phyloP scores from a whole-genome alignment of 2,329 filamentous ascomycete genomes.

The Chaetomium globosum region DNA sequence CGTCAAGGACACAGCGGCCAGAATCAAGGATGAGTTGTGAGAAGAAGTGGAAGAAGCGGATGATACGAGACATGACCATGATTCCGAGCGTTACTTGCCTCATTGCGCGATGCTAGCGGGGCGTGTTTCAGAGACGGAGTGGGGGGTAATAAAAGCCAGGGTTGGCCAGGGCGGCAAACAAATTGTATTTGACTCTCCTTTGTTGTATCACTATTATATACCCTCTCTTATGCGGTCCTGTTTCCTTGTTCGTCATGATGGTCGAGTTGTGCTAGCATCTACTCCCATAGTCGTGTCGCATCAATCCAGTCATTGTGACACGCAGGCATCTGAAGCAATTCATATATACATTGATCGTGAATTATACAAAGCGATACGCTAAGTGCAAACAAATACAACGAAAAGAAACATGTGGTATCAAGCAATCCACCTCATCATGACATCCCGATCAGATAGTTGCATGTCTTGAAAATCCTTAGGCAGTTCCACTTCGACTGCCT shows the following conservation, averaged over 20 bases:
- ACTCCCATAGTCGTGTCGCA: not conserved
- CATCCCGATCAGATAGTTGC: slow-evolving; percentile 22
- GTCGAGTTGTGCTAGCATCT: not conserved
- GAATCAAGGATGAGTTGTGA: slow-evolving; percentile 49
- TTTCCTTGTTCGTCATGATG: not conserved
- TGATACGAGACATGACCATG: slow-evolving; percentile 14
- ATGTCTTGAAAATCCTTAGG: slow-evolving; percentile 27
- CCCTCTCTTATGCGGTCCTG: slow-evolving; percentile 22
- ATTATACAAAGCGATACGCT: not conserved
- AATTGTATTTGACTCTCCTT: slow-evolving; percentile 26
- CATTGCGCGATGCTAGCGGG: not conserved
- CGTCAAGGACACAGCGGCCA: slow-evolving; percentile 46
- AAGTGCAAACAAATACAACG: not conserved
- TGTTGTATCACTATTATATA: slow-evolving; percentile 27
- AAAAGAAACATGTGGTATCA: slow-evolving; percentile 19
- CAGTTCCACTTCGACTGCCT: slow-evolving; percentile 34
- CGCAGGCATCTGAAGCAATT: not conserved
- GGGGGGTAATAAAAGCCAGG: not conserved
- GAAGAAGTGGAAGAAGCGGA: not conserved
- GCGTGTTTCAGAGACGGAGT: not conserved
- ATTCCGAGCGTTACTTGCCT: not conserved
- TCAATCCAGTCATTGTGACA: not conserved
- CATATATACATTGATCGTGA: not conserved
- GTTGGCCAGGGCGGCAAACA: slow-evolving; percentile 2
- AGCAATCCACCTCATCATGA: slow-evolving; percentile 24